phyloP scores from a whole-genome alignment of 177 flowering plant genomes.

The Telopea speciosissima region DNA sequence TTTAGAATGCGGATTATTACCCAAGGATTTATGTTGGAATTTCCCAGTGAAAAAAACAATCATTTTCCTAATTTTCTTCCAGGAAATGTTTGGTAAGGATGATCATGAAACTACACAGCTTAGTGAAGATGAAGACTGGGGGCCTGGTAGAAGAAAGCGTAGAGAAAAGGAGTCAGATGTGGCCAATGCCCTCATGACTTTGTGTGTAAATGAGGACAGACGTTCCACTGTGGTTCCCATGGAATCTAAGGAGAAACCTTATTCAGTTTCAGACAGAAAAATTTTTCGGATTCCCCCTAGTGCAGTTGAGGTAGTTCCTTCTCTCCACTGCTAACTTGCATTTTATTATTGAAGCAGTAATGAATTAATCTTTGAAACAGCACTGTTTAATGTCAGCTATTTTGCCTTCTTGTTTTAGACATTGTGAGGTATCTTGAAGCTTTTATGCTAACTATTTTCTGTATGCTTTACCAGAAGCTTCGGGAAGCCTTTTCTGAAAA shows the following conservation, averaged over 20 bases:
- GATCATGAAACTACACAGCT: conserved; percentile 43
- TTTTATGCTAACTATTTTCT: background rate
- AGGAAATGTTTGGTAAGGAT: conserved; percentile 99
- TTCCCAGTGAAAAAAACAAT: background rate
- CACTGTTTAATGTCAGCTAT: background rate
- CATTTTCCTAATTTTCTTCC: conserved; percentile 1
- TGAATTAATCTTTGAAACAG: background rate
- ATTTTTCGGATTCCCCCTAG: conserved; percentile 57
- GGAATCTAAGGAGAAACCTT: conserved; percentile 22
- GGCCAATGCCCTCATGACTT: conserved; percentile 46
- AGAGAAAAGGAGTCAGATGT: conserved; percentile 69
- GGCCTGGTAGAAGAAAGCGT: conserved; percentile 57
- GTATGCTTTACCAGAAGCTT: conserved; percentile 49
- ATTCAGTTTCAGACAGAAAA: conserved; percentile 27
- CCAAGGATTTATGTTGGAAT: background rate
- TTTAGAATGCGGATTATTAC: background rate
- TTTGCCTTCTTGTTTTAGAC: background rate
- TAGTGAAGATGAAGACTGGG: conserved; percentile 99
- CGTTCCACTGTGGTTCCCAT: conserved; percentile 14
- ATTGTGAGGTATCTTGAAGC: background rate
- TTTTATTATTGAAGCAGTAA: background rate
- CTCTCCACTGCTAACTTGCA: background rate
- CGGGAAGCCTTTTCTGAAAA: conserved; percentile 79
- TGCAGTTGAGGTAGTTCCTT: conserved; percentile 66
- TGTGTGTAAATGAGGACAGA: conserved; percentile 36